Conservation (phyloP, 495 filamentous ascomycete species). For the Cladorrhinum samala region DNA sequence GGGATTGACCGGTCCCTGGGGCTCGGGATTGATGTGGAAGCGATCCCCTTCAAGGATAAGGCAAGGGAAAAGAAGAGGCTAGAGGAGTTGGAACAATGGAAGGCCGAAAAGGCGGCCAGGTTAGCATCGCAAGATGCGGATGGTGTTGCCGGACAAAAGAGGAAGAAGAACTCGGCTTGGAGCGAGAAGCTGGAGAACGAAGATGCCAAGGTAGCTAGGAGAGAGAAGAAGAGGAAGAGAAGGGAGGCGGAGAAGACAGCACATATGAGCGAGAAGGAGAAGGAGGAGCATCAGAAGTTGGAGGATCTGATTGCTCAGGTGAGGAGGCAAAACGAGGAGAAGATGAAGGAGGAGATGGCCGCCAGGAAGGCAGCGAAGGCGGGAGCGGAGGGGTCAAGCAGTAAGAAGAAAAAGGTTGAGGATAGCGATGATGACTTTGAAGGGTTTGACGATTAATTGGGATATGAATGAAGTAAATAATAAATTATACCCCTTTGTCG, state of each 20-base stretch:
- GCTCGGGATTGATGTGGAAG: constrained; percentile 69
- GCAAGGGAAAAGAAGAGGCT: constrained; percentile 64
- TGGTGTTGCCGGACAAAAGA: constrained; percentile 30
- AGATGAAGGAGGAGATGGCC: constrained; percentile 31
- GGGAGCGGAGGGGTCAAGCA: constrained; percentile 45
- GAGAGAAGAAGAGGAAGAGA: constrained; percentile 68
- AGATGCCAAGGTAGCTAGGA: constrained; percentile 56
- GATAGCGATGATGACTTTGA: constrained; percentile 39
- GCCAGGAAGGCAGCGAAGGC: not conserved
- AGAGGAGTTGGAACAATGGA: constrained; percentile 34
- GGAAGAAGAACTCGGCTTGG: constrained; percentile 67
- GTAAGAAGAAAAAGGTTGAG: constrained; percentile 37
- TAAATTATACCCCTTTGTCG: too few species aligned
- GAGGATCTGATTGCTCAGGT: constrained; percentile 66
- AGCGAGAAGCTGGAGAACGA: constrained; percentile 70
- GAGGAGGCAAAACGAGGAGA: constrained; percentile 49
- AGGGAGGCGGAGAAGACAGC: constrained; percentile 62
- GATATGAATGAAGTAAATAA: too few species aligned
- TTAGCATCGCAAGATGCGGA: constrained; percentile 44
- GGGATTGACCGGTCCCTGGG: constrained; percentile 69
- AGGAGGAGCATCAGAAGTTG: constrained; percentile 60
- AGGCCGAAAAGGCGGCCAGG: constrained; percentile 22
- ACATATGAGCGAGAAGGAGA: constrained; percentile 70
- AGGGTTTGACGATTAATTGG: constrained; percentile 34
- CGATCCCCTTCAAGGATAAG: constrained; percentile 70